Evolutionary conservation across 1,284 basidiomycete species (phyloP).

Genomic region (Rhodotorula mucilaginosa): DNA sequence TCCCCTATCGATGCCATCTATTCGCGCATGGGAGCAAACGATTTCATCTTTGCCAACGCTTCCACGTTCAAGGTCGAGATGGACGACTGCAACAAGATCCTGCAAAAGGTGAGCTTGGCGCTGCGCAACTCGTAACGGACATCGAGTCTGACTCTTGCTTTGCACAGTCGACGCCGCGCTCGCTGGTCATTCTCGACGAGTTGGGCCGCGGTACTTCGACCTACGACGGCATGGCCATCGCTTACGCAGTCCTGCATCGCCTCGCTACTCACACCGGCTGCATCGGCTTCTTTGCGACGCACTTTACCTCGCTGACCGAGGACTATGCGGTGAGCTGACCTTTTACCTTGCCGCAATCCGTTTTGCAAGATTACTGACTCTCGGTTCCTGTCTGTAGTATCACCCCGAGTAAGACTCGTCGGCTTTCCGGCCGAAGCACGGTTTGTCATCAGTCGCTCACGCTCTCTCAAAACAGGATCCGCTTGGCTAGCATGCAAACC

Average conservation of each 20-base stretch:
- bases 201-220: conserved; percentile 68
- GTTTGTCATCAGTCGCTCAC: background rate
- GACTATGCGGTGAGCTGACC: conserved; percentile 59
- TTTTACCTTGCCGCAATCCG: no score
- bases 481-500: conserved; percentile 91
- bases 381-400: conserved; percentile 52
- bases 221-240: conserved; percentile 93
- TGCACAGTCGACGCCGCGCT: conserved; percentile 77
- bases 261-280: conserved; percentile 85
- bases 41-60: conserved; percentile 92
- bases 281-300: conserved; percentile 65
- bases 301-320: conserved; percentile 81
- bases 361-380: background rate
- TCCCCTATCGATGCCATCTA: conserved; percentile 90
- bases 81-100: conserved; percentile 61
- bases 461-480: conserved; percentile 59
- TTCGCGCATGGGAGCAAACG: conserved; percentile 95
- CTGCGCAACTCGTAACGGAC: no score
- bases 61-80: conserved; percentile 96
- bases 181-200: conserved; percentile 87
- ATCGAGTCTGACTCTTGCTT: background rate
- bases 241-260: conserved; percentile 86
- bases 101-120: conserved; percentile 58
- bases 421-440: no score
- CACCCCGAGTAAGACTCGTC: conserved; percentile 57